Percentiles rank a stretch among this genome's conserved stretches.
Evolutionary conservation across 768 basidiomycete species (phyloP).

Genomic region (Psilocybe azurescens): DNA sequence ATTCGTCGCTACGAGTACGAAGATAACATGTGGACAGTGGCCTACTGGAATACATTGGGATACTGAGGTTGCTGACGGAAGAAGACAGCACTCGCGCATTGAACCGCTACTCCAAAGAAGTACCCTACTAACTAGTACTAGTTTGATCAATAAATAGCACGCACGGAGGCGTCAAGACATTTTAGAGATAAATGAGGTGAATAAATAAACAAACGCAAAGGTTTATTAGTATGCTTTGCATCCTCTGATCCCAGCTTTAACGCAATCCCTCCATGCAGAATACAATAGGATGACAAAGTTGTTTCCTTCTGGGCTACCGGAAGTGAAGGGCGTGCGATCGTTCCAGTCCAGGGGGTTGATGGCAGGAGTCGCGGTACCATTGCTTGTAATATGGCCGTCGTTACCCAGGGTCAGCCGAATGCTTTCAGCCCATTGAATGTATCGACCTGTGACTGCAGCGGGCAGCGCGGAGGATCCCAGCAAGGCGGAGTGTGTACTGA

Average conservation of each 20-base stretch:
- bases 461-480: slow-evolving; percentile 8
- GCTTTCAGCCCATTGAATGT: slow-evolving; percentile 30
- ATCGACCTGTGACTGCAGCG: slow-evolving; percentile 8
- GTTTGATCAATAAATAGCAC: no score
- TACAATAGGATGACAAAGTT: slow-evolving; percentile 43
- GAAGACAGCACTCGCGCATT: no score
- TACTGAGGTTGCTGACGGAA: no score
- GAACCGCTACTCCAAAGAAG: no score
- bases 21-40: no score
- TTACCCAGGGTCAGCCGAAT: slow-evolving; percentile 33
- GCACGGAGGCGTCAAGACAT: not conserved
- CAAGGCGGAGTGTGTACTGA: slow-evolving; percentile 28
- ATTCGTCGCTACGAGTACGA: no score
- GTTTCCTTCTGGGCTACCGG: slow-evolving; percentile 46
- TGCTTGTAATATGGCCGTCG: slow-evolving; percentile 27
- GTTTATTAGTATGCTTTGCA: slow-evolving; percentile 8
- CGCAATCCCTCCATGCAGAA: slow-evolving; percentile 45
- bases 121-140: no score
- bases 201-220: not conserved
- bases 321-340: slow-evolving; percentile 34
- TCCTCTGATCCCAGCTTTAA: slow-evolving; percentile 24
- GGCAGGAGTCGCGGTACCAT: slow-evolving; percentile 39
- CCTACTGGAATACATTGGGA: no score
- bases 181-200: not conserved
- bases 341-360: slow-evolving; percentile 42